Evolutionary conservation across 2,329 filamentous ascomycete species (phyloP).

Genomic region (Byssothecium circinans): DNA sequence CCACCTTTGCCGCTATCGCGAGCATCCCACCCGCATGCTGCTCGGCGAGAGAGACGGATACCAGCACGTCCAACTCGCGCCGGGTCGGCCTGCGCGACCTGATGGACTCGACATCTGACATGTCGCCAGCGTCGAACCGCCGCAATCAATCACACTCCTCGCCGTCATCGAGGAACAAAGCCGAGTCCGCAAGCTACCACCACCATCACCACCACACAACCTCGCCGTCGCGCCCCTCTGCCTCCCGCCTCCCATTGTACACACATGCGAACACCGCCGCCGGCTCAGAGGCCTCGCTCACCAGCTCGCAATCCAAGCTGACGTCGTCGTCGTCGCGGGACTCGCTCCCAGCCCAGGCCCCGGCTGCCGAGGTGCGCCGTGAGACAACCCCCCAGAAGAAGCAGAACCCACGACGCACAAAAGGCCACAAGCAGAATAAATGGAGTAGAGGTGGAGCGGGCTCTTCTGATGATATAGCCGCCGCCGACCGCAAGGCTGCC

Average conservation of each 20-base stretch:
- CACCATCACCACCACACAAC: constrained; percentile 9
- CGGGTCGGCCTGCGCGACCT: constrained; percentile 3
- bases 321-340: constrained; percentile 34
- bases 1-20: constrained; percentile 23
- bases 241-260: constrained; percentile 10
- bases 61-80: constrained; percentile 16
- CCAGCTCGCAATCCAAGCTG: constrained; percentile 31
- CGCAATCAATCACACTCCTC: constrained; percentile 11
- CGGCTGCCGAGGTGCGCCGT: constrained; percentile 24
- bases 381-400: constrained; percentile 31
- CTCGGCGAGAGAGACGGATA: constrained; percentile 1
- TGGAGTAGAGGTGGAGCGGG: constrained; percentile 32
- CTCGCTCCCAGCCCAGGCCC: constrained; percentile 21
- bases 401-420: constrained; percentile 30
- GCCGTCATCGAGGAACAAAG: constrained; percentile 22
- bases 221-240: constrained; percentile 14
- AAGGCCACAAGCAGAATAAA: constrained; percentile 28
- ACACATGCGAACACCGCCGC: constrained; percentile 33
- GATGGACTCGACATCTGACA: constrained; percentile 25
- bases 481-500: constrained; percentile 26
- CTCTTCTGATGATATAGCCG: constrained; percentile 33
- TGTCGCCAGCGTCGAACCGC: constrained; percentile 21
- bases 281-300: constrained; percentile 28
- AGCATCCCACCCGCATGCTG: constrained; percentile 5
- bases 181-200: constrained; percentile 22